A percentile compares a stretch with the other conserved stretches of the same genome.
phyloP scores from a whole-genome alignment of 768 basidiomycete species.

The Cyathus striatus region DNA sequence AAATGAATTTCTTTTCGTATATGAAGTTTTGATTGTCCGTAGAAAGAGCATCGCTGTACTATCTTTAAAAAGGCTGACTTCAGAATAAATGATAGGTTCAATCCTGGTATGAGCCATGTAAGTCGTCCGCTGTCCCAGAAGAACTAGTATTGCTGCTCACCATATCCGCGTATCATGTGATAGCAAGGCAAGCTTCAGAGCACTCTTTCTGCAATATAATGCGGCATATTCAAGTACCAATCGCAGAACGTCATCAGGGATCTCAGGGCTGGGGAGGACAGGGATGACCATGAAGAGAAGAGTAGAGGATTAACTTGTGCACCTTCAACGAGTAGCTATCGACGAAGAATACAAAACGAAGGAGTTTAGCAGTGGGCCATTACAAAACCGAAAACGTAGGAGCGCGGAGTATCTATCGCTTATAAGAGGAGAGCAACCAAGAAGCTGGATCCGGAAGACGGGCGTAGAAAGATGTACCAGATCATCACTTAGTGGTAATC shows the following conservation, averaged over 20 bases:
- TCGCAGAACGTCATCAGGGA: constrained; percentile 31
- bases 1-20: constrained; percentile 23
- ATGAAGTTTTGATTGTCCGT: constrained; percentile 29
- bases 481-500: no score
- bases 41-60: constrained; percentile 28
- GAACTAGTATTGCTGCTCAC: constrained; percentile 14
- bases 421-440: no score
- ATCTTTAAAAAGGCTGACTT: constrained; percentile 25
- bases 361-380: no score
- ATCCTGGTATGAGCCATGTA: constrained; percentile 20
- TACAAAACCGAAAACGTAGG: no score
- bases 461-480: no score
- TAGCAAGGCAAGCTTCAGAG: constrained; percentile 22
- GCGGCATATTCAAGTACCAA: constrained; percentile 30
- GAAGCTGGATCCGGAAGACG: no score
- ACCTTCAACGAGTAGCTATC: not conserved
- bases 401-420: no score
- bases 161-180: constrained; percentile 25
- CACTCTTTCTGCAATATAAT: constrained; percentile 20
- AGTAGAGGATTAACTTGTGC: not conserved
- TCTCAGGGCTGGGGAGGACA: not conserved
- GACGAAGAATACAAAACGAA: not conserved
- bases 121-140: not conserved
- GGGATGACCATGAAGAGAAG: not conserved
- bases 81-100: constrained; percentile 27